Conservation (phyloP, 2,329 filamentous ascomycete genomes). For the Phialophora chinensis region DNA sequence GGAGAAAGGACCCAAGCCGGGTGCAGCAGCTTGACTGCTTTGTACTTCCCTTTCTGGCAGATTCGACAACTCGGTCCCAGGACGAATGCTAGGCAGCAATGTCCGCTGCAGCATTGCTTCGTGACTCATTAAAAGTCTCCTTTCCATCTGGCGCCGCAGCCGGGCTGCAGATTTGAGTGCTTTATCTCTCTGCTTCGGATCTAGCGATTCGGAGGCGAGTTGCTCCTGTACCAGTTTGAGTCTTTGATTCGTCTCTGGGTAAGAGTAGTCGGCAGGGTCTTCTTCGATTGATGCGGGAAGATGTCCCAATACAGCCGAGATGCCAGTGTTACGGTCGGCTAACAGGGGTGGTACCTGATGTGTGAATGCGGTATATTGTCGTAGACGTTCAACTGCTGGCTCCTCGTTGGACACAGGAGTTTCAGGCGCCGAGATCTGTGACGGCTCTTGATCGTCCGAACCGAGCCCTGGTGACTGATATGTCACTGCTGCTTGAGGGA, state of each 20-base stretch:
- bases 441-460: constrained; percentile 10
- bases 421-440: constrained; percentile 13
- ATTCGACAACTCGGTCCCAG: neutral
- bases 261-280: constrained; percentile 33
- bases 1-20: constrained; percentile 23
- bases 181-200: constrained; percentile 29
- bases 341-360: constrained; percentile 15
- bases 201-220: constrained; percentile 28
- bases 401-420: constrained; percentile 9
- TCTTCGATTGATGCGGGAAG: constrained; percentile 28
- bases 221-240: constrained; percentile 29
- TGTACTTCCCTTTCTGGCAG: constrained; percentile 31
- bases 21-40: constrained; percentile 31
- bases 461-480: constrained; percentile 15
- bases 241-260: constrained; percentile 27
- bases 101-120: constrained; percentile 23
- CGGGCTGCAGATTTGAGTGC: constrained; percentile 25
- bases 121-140: constrained; percentile 23
- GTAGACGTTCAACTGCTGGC: constrained; percentile 24
- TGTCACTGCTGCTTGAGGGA: neutral
- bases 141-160: constrained; percentile 28
- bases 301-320: constrained; percentile 26
- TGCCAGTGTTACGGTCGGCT: constrained; percentile 11
- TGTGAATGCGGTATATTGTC: constrained; percentile 21
- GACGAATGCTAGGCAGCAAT: constrained; percentile 27